A percentile compares a stretch with the other conserved stretches of the same genome.
Evolutionary conservation across 306 rosid genomes (phyloP).

Genomic region (Ochetophila trinervis): DNA sequence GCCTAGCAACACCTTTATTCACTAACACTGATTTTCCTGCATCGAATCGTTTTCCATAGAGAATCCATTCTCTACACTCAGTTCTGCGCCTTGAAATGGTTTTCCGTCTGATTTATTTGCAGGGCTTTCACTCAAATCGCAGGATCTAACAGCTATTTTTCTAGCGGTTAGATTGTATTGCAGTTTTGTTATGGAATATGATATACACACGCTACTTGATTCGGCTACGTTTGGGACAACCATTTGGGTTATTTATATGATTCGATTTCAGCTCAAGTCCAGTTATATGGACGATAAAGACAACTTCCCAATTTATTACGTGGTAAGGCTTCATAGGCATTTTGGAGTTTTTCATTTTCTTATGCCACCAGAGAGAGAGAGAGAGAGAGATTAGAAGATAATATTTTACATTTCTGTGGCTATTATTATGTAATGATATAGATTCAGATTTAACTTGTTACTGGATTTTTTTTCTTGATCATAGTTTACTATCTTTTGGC

Average conservation of each 20-base stretch:
- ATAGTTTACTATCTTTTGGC: neutral
- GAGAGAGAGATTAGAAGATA: neutral
- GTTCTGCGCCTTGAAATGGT: neutral
- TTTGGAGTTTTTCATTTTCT: neutral
- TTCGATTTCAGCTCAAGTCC: conserved; percentile 54
- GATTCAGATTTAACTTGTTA: neutral
- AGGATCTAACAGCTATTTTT: conserved; percentile 72
- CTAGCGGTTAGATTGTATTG: conserved; percentile 68
- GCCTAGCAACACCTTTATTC: no score
- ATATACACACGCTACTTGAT: conserved; percentile 72
- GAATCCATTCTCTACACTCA: no score
- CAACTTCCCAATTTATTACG: conserved; percentile 52
- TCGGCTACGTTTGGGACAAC: conserved; percentile 63
- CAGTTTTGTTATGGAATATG: conserved; percentile 82
- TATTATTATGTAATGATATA: neutral
- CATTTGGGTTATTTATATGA: conserved; percentile 73
- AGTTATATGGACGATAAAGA: conserved; percentile 69
- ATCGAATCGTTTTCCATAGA: no score
- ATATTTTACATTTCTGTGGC: neutral
- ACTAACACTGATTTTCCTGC: no score
- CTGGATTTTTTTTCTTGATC: neutral
- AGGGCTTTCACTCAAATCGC: conserved; percentile 80
- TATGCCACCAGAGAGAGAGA: neutral
- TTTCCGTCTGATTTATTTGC: conserved; percentile 3
- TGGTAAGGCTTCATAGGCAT: conserved; percentile 38